Evolutionary conservation across 164 flowering plant species (phyloP), one percentile per base, ranked within the genome.

Genomic region (Houttuynia cordata): DNA sequence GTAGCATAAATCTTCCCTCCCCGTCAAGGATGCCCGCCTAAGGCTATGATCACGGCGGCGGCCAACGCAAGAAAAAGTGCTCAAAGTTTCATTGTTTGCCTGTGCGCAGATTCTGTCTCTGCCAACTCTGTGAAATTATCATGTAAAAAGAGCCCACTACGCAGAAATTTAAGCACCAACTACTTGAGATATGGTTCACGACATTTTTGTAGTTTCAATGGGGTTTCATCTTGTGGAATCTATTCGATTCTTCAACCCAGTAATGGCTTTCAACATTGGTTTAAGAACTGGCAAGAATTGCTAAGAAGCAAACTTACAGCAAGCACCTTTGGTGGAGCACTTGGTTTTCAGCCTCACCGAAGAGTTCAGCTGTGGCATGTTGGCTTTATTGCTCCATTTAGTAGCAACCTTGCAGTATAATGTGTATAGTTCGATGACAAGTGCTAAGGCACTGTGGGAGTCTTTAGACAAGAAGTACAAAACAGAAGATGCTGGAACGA

Each of bases 291-390:
- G 93, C 80, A 79, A 57, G 80, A 79, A 17, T 49, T 47, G 50
- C 71, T 89, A 56, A 79, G 60, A 67, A 37, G 79, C 62, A 86
- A 77, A 62, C 77, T 83, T 18, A 86, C 93, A 14, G 86, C 87
- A 40, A 84, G 87, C 71, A 86, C 86, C 57, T 84, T 86, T 64
- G 74, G 67, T 37, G 71, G 68, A 1, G 93, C 93, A 3, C 59
- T 86, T 67, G 90, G 93, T 4, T 79, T 86, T 55, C 78, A 78
- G 79, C 84, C 68, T 51, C 51, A 69, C 7, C 63, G 87, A 53
- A 78, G 90, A 51, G 77, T 71, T 58, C 77, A 82, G 66, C 76
- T 86, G 1, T 86, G 93, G 93, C 61, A 86, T 68, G 30, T 84
- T 62, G 90, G 90, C 10, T 72, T 74, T 1, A 69, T 70, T 22